phyloP scores from a whole-genome alignment of 768 basidiomycete species.

The Boletus sp. region DNA sequence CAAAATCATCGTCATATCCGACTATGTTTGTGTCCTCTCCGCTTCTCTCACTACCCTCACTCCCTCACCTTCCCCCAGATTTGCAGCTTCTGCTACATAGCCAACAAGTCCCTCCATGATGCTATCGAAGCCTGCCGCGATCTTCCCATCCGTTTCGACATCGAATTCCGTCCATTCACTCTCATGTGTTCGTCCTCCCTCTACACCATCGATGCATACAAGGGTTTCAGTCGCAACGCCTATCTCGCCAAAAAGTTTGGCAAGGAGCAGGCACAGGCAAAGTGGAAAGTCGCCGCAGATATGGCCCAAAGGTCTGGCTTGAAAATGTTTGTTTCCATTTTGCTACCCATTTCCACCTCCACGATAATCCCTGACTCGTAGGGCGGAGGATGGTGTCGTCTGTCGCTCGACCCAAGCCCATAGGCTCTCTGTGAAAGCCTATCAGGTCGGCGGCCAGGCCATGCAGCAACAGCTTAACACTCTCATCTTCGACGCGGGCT shows the following conservation, averaged over 20 bases:
- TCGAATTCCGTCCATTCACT: constrained; percentile 36
- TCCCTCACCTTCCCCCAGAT: constrained; percentile 22
- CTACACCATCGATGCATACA: constrained; percentile 18
- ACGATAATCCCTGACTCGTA: constrained; percentile 11
- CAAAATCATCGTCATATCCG: constrained; percentile 36
- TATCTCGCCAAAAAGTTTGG: constrained; percentile 29
- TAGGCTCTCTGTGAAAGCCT: constrained; percentile 44
- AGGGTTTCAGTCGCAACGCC: constrained; percentile 19
- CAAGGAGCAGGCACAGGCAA: constrained; percentile 26
- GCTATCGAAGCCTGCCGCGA: constrained; percentile 36
- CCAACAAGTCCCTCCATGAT: constrained; percentile 34
- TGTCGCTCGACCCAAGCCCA: constrained; percentile 43
- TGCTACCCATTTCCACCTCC: not conserved
- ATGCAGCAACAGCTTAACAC: constrained; percentile 39
- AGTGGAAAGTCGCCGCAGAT: constrained; percentile 26
- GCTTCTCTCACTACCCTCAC: not conserved
- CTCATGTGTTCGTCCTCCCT: constrained; percentile 26
- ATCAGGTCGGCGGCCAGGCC: constrained; percentile 38
- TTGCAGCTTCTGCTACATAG: constrained; percentile 41
- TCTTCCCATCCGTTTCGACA: constrained; percentile 35
- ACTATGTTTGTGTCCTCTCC: constrained; percentile 27
- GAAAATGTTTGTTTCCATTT: constrained; percentile 19
- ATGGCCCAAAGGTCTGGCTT: constrained; percentile 31
- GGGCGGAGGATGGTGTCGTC: constrained; percentile 38
- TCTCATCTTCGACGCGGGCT: constrained; percentile 40